A percentile compares a stretch with the other conserved stretches of the same genome.
Conservation (phyloP, 169 alveolate genomes). For the Condylostoma magnum region DNA sequence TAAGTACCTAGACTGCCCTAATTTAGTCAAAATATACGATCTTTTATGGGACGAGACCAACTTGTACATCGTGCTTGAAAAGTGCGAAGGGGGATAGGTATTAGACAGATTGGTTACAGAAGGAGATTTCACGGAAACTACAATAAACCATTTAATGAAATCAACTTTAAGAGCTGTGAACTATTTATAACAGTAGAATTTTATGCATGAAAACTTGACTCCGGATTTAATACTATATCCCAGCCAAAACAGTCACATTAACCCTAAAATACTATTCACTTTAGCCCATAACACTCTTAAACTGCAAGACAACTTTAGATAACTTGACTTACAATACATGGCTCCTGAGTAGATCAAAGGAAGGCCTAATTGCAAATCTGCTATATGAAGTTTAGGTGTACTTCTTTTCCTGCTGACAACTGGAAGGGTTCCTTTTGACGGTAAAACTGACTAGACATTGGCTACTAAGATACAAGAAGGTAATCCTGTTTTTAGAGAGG, state of each 20-base stretch:
- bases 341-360: conserved; percentile 26
- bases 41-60: conserved; percentile 65
- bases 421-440: conserved; percentile 72
- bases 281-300: neutral
- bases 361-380: neutral
- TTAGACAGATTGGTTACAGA: conserved; percentile 37
- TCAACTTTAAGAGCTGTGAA: conserved; percentile 52
- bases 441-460: conserved; percentile 73
- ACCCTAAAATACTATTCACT: neutral
- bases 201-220: conserved; percentile 60
- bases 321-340: neutral
- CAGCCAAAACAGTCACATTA: neutral
- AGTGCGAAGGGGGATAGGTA: conserved; percentile 70
- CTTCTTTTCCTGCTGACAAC: neutral
- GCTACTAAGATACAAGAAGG: conserved; percentile 50
- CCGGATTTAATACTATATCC: conserved; percentile 55
- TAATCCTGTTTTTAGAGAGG: neutral
- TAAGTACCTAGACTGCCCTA: conserved; percentile 60
- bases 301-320: neutral
- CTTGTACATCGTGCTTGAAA: conserved; percentile 56
- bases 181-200: conserved; percentile 51
- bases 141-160: conserved; percentile 40
- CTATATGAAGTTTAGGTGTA: conserved; percentile 20
- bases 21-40: conserved; percentile 55
- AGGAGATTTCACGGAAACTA: conserved; percentile 39